Evolutionary conservation across 495 filamentous ascomycete species (phyloP), one percentile per base, ranked within the genome.

Genomic region (Hypoxylon subgilvum): DNA sequence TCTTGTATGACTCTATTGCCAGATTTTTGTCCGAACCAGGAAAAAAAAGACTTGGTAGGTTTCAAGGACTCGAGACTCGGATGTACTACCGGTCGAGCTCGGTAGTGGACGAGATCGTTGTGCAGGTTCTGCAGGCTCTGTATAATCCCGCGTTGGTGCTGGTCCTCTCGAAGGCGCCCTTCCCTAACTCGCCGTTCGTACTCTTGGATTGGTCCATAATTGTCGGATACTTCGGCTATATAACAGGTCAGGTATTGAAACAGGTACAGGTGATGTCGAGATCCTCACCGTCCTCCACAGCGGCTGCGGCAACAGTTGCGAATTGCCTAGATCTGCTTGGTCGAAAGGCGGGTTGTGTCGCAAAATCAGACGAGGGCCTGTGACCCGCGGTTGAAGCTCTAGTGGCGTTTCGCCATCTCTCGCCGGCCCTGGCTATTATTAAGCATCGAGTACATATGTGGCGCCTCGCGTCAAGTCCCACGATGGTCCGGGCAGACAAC

Each of bases 121-220:
- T 96, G 91, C 12, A 98, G 83, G 65, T 92, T 85, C 70, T 98
- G 92, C 2, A 98, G 81, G 63, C 80, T 85, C 61, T 93, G 85
- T 44, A 98, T 89, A 56, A 98, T 94, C 16, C 84, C 89, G 79
- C 95, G 78, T 69, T 98, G 94, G 65, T 97, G 90, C 41, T 90
- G 82, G 67, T 98, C 94, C 71, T 97, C 89, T 46, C 87, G 79
- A 42, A 98, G 70, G 52, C 84, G 71, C 12, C 90, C 89, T 41
- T 76, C 72, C 32, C 81, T 75, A 10, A 98, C 91, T 35, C 93
- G 83, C 23, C 76, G 73, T 63, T 97, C 87, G 69, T 98, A 98
- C 72, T 97, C 94, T 39, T 84, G 80, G 61, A 97, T 73, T 1
- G 94, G 94, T 1, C 93, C 93, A 50, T 78, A 30, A 12, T 42